Evolutionary conservation across 140 eudicot genomes (phyloP).

Genomic region (Flaveria floridana): DNA sequence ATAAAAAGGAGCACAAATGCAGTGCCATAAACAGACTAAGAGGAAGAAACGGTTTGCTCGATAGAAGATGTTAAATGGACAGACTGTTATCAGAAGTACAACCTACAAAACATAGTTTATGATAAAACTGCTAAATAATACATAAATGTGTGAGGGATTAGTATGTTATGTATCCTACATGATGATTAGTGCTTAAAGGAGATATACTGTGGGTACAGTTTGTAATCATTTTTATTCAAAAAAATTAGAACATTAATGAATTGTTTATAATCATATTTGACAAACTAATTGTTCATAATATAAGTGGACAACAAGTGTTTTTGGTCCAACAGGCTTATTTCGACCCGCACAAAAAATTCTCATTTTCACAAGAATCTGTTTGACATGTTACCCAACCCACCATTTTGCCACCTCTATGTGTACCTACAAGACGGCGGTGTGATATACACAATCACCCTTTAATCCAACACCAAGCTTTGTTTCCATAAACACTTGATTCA

Average conservation of each 20-base stretch:
- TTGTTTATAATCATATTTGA: not conserved
- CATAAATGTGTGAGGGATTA: constrained; percentile 4
- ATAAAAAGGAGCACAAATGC: constrained; percentile 71
- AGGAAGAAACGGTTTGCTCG: constrained; percentile 63
- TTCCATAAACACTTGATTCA: constrained; percentile 7
- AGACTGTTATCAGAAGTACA: constrained; percentile 46
- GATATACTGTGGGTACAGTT: not conserved
- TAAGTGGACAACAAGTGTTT: not conserved
- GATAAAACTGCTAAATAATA: constrained; percentile 5
- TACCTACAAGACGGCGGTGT: not conserved
- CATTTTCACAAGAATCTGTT: not conserved
- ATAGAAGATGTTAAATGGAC: constrained; percentile 65
- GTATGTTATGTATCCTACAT: not conserved
- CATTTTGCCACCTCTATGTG: not conserved
- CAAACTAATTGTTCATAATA: not conserved
- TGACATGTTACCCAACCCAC: not conserved
- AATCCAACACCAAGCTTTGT: not conserved
- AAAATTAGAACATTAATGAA: not conserved
- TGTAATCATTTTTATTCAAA: not conserved
- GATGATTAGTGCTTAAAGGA: not conserved
- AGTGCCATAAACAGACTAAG: constrained; percentile 50
- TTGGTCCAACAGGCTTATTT: not conserved
- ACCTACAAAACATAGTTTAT: constrained; percentile 37
- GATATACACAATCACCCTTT: not conserved
- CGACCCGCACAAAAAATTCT: not conserved